phyloP scores from a whole-genome alignment of 2,329 filamentous ascomycete genomes.

The Aplosporella prunicola region DNA sequence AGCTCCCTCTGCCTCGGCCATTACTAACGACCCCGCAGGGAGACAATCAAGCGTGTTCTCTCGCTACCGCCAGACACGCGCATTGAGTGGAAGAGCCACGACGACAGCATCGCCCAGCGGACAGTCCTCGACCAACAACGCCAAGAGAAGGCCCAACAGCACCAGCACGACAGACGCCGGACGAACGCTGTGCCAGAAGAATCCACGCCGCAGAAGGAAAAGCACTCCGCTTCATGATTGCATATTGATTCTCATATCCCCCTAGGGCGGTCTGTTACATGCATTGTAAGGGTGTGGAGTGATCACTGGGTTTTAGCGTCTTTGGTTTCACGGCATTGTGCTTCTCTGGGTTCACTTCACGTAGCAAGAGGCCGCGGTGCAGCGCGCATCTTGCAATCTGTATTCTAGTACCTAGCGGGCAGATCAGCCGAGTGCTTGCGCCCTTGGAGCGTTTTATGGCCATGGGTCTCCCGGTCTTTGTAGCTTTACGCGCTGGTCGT shows the following conservation, averaged over 20 bases:
- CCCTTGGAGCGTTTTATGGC: no score
- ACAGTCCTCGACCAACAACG: constrained; percentile 84
- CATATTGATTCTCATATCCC: constrained; percentile 9
- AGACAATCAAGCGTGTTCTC: constrained; percentile 87
- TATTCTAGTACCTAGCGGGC: constrained; percentile 11
- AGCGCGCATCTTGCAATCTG: constrained; percentile 4
- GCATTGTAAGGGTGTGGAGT: constrained; percentile 12
- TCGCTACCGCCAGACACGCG: constrained; percentile 80
- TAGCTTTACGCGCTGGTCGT: no score
- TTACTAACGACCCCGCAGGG: no score
- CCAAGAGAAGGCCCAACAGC: constrained; percentile 60
- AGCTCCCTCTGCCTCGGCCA: constrained; percentile 3
- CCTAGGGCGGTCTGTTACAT: constrained; percentile 10
- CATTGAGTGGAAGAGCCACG: constrained; percentile 92
- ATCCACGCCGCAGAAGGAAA: constrained; percentile 23
- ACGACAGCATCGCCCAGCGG: constrained; percentile 88
- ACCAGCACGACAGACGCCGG: constrained; percentile 34
- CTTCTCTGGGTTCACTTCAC: constrained; percentile 9
- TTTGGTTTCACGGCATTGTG: constrained; percentile 9
- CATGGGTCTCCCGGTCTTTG: no score
- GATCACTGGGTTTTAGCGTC: constrained; percentile 3
- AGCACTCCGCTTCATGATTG: constrained; percentile 13
- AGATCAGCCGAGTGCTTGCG: constrained; percentile 4
- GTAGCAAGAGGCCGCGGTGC: constrained; percentile 3
- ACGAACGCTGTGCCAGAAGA: constrained; percentile 31